Conservation (phyloP, 2,329 filamentous ascomycete genomes). For the Aspergillus sp. region DNA sequence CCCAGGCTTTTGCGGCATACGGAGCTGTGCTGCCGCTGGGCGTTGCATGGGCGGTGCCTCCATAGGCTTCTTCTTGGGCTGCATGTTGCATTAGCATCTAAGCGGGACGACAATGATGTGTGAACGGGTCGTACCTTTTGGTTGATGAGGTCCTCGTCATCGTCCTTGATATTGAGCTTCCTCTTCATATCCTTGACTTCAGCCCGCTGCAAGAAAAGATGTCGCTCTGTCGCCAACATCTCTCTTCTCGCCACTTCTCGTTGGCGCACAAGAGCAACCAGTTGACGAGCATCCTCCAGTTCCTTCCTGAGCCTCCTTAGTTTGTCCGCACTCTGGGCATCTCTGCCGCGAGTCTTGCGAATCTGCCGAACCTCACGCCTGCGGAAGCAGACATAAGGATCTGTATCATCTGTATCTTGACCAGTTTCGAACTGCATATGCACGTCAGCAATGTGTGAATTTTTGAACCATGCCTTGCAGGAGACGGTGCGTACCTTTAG, state of each 20-base stretch:
- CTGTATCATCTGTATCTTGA: slow-evolving; percentile 89
- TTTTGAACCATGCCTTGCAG: neutral
- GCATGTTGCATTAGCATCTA: slow-evolving; percentile 43
- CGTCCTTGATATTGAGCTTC: slow-evolving; percentile 82
- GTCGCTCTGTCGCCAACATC: slow-evolving; percentile 69
- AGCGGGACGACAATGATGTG: slow-evolving; percentile 27
- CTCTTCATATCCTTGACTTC: slow-evolving; percentile 86
- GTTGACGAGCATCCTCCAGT: slow-evolving; percentile 80
- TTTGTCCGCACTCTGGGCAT: slow-evolving; percentile 92
- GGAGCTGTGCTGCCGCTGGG: slow-evolving; percentile 63
- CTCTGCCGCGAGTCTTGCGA: slow-evolving; percentile 89
- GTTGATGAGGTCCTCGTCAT: slow-evolving; percentile 93
- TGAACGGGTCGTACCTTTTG: slow-evolving; percentile 67
- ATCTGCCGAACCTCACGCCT: slow-evolving; percentile 91
- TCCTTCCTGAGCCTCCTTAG: slow-evolving; percentile 88
- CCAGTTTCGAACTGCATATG: slow-evolving; percentile 73
- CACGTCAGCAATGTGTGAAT: slow-evolving; percentile 17
- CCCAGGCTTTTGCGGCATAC: slow-evolving; percentile 68
- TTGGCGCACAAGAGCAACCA: slow-evolving; percentile 74
- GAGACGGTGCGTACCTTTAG: slow-evolving; percentile 61
- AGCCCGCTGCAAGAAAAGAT: slow-evolving; percentile 78
- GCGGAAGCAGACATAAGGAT: slow-evolving; percentile 97
- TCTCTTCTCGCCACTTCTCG: slow-evolving; percentile 80
- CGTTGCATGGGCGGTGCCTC: slow-evolving; percentile 63
- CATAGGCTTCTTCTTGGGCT: slow-evolving; percentile 69